Base-by-base conservation (phyloP, 805 yeast genomes). In the Candida chilensis region DNA sequence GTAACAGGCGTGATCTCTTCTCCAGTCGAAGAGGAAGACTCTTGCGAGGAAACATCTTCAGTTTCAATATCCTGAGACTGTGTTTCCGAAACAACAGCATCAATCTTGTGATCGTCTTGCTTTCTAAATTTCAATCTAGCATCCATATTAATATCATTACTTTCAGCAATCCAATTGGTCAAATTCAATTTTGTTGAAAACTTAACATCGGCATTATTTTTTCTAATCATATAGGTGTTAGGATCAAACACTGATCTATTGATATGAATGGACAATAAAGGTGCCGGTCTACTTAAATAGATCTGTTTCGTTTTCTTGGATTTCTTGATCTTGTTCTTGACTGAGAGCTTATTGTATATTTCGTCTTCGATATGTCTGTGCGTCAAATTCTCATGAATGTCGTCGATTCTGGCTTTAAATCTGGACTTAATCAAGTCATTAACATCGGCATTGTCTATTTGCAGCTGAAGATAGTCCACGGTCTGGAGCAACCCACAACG, bases 161-260 rank as follows among this genome's bases (percentile, higher is more conserved):
- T 75, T 33, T 72, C 78, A 2, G 84, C 85, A 16, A 79, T 77
- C 57, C 70, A 87, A 15, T 71, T 74, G 9, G 76, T 61, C 44
- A 88, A 57, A 47, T 86, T 78, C 36, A 90, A 57, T 27, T 65
- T 60, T 25, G 72, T 45, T 3, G 94, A 90, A 58, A 87, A 87
- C 8, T 71, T 54, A n/a, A 90, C 90, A 30, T 74, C 71, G 4
- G 95, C 80, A 29, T 83, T 74, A 50, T 88, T 88, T 50, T 90
- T 90, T 39, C 84, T 71, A 17, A 86, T 81, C 64, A 71, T 73
- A 36, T 83, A 92, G 0, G 95, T 82, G 33, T 73, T 62, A 32
- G 92, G 84, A 52, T 90, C 96, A 52, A 87, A 90, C 10, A 85
- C 96, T 2, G 95, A 85, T 47, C 98, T 72, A 51, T 90, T 90